These are phyloP conservation scores for Ceratocystis variospora DNA, from an alignment of 2,329 filamentous ascomycete species.

Conservation along the genomic window DNA sequence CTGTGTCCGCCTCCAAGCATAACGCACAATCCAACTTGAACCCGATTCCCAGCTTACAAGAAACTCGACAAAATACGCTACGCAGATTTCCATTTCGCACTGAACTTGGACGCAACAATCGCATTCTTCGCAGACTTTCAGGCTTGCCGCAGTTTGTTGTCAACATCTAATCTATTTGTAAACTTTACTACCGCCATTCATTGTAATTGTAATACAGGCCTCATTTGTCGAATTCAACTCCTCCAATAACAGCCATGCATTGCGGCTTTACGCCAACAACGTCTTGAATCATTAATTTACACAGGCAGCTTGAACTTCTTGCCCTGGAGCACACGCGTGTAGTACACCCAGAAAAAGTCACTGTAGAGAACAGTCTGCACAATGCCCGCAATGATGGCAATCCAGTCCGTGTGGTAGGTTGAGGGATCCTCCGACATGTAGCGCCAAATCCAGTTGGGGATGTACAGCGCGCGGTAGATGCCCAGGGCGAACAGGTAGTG, in stretches of 20 bases:
- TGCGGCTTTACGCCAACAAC: background rate
- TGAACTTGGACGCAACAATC: background rate
- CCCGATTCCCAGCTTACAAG: background rate
- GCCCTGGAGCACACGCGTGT: conserved; percentile 84
- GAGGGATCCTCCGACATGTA: conserved; percentile 56
- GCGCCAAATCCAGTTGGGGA: conserved; percentile 95
- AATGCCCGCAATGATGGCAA: conserved; percentile 76
- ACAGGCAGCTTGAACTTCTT: conserved; percentile 80
- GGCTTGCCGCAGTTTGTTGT: background rate
- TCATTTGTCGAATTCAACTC: background rate
- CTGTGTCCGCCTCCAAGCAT: too few relatives aligned
- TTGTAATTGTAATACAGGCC: background rate
- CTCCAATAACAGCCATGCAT: background rate
- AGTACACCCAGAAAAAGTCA: conserved; percentile 99
- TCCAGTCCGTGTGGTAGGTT: conserved; percentile 59
- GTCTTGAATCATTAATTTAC: conserved; percentile 31
- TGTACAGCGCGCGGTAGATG: conserved; percentile 83
- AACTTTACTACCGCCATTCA: background rate
- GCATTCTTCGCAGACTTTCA: background rate
- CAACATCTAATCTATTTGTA: background rate
- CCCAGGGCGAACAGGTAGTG: conserved; percentile 95
- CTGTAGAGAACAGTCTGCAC: conserved; percentile 92
- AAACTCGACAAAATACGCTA: background rate
- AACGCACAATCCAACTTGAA: background rate
- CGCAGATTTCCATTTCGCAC: background rate